Conservation (phyloP, 2,329 filamentous ascomycete species). For the Fusarium citri region DNA sequence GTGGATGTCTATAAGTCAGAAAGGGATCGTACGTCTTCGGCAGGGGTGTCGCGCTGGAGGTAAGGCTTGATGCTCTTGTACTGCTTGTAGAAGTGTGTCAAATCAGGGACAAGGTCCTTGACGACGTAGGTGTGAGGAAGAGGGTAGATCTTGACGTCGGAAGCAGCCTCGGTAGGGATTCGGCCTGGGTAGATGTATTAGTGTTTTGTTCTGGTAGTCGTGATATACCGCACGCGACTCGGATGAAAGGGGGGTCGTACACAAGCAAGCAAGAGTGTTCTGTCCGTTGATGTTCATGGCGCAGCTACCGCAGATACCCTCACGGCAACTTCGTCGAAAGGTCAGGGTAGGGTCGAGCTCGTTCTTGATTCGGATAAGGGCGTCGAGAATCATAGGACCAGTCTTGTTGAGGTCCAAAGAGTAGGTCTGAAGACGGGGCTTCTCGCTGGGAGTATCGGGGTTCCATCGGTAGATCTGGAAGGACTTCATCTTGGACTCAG, state of each 20-base stretch:
- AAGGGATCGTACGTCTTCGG: conserved; percentile 73
- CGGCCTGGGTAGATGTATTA: conserved; percentile 71
- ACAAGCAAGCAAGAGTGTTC: conserved; percentile 97
- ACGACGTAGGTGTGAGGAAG: conserved; percentile 98
- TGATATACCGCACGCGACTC: conserved; percentile 46
- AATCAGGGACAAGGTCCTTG: conserved; percentile 97
- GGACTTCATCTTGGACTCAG: conserved; percentile 82
- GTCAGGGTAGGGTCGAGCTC: conserved; percentile 96
- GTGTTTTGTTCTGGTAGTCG: conserved; percentile 12
- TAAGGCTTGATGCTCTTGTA: conserved; percentile 99
- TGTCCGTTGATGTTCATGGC: conserved; percentile 99
- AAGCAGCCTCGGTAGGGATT: conserved; percentile 83
- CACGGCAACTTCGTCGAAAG: conserved; percentile 94
- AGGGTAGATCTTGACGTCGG: conserved; percentile 95
- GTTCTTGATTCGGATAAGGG: conserved; percentile 98
- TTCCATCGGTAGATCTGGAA: conserved; percentile 99
- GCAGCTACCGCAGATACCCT: conserved; percentile 98
- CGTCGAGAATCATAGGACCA: conserved; percentile 97
- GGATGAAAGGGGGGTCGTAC: conserved; percentile 62
- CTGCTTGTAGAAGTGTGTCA: conserved; percentile 99
- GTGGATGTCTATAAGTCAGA: neutral
- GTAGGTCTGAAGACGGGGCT: conserved; percentile 96
- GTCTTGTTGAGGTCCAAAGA: conserved; percentile 98
- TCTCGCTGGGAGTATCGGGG: conserved; percentile 89
- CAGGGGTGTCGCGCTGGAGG: conserved; percentile 87